Evolutionary conservation across 2,329 filamentous ascomycete species (phyloP).

Genomic region (Trichophyton simii): DNA sequence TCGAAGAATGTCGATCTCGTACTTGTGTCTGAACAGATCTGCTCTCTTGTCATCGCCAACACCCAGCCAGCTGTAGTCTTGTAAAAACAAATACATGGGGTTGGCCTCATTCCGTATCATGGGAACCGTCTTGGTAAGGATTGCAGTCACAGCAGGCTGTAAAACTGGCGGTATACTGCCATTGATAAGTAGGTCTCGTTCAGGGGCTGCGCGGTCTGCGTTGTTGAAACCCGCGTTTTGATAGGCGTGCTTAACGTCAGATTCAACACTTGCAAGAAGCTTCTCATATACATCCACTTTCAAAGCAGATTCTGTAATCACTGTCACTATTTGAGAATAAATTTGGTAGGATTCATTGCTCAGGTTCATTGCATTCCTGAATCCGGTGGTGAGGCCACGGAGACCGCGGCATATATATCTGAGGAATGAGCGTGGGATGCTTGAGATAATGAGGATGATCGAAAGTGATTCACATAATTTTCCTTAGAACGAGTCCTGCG

Average conservation of each 20-base stretch:
- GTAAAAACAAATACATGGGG: conserved; percentile 57
- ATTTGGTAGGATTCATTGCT: conserved; percentile 29
- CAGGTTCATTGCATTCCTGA: conserved; percentile 29
- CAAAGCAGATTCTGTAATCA: conserved; percentile 41
- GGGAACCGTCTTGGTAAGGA: conserved; percentile 41
- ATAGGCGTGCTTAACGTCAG: conserved; percentile 50
- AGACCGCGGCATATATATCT: conserved; percentile 56
- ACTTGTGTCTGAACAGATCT: conserved; percentile 48
- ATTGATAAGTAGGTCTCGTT: conserved; percentile 43
- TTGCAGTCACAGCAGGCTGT: conserved; percentile 34
- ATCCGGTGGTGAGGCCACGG: conserved; percentile 40
- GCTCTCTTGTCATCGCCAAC: conserved; percentile 47
- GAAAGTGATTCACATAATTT: conserved; percentile 19
- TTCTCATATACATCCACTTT: conserved; percentile 51
- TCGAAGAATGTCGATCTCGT: conserved; percentile 47
- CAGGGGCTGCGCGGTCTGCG: conserved; percentile 35
- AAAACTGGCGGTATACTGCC: conserved; percentile 41
- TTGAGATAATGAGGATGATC: conserved; percentile 54
- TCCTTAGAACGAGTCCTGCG: neutral
- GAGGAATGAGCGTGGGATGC: conserved; percentile 60
- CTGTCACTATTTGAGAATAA: conserved; percentile 44
- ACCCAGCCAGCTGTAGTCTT: conserved; percentile 57
- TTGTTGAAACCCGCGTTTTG: conserved; percentile 34
- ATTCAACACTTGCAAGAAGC: conserved; percentile 53
- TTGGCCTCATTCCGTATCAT: conserved; percentile 50